A percentile compares a stretch with the other conserved stretches of the same genome.
These are phyloP conservation scores for Intubia oerlemansii DNA, from an alignment of 2,329 filamentous ascomycete genomes.

Conservation along the genomic window DNA sequence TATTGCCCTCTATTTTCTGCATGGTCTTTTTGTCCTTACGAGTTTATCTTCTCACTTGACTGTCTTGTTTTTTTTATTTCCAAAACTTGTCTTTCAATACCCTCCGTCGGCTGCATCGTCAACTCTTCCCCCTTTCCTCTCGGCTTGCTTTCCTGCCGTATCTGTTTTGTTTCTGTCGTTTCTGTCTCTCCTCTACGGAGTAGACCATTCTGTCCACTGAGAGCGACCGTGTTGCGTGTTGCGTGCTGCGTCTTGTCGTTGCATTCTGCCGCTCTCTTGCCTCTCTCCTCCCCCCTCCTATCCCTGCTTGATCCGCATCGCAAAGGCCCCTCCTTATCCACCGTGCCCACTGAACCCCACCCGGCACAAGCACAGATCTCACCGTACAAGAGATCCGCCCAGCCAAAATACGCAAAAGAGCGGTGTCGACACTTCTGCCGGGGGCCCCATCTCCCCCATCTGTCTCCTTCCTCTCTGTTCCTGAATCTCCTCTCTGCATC, in stretches of 20 bases:
- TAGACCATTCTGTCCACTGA: too few species aligned
- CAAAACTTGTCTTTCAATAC: too few species aligned
- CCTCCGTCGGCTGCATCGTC: too few species aligned
- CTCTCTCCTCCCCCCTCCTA: neutral
- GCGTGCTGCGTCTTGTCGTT: too few species aligned
- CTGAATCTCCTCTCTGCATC: neutral
- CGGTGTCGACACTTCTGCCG: conserved; percentile 5
- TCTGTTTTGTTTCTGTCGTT: conserved; percentile 1
- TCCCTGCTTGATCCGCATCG: neutral
- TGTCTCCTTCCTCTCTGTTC: too few species aligned
- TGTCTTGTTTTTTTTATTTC: too few species aligned
- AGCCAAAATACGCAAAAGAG: conserved; percentile 6
- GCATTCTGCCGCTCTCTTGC: neutral
- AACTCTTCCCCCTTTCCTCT: too few species aligned
- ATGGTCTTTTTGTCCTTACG: too few species aligned
- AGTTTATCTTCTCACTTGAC: too few species aligned
- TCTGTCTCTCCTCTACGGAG: neutral
- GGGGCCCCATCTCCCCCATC: too few species aligned
- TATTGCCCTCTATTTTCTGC: too few species aligned
- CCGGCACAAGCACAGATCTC: neutral
- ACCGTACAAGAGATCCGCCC: neutral
- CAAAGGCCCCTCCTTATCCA: conserved; percentile 1
- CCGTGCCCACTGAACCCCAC: conserved; percentile 1
- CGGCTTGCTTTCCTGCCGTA: neutral
- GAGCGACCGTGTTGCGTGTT: too few species aligned